Conservation (phyloP, 2,329 filamentous ascomycete species). For the Alternaria hordeiaustralica region DNA sequence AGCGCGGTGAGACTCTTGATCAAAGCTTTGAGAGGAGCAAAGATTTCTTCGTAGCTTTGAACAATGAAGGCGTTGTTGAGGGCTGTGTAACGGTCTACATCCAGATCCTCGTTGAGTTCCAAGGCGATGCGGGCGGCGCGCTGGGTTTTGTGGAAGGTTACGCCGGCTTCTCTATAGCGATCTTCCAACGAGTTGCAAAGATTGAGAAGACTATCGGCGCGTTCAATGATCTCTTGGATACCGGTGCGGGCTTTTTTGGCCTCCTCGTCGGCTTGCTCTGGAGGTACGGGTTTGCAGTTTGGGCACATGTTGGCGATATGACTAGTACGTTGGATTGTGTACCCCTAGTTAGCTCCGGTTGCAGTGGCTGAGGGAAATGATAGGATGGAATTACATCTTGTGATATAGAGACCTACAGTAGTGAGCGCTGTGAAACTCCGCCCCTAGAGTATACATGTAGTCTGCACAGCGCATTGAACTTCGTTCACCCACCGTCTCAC, state of each 20-base stretch:
- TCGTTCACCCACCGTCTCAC: not conserved
- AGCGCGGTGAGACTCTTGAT: not conserved
- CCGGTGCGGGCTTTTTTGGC: not conserved
- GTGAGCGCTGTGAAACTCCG: not conserved
- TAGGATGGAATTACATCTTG: not conserved
- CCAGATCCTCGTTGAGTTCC: not conserved
- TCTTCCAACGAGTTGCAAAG: not conserved
- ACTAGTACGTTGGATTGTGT: not conserved
- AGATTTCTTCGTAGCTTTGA: slow-evolving; percentile 2
- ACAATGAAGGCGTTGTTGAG: slow-evolving; percentile 1
- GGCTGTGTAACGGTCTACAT: not conserved
- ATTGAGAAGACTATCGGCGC: not conserved
- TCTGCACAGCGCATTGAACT: not conserved
- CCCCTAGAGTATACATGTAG: not conserved
- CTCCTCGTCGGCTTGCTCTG: not conserved
- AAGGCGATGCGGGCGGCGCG: not conserved
- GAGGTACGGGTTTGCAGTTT: not conserved
- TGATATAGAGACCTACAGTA: not conserved
- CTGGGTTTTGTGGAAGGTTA: not conserved
- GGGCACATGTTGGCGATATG: not conserved
- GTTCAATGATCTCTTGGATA: not conserved
- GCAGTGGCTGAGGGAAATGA: not conserved
- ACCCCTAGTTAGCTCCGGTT: not conserved
- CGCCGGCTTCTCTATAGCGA: not conserved
- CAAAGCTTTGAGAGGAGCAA: not conserved